These are phyloP conservation scores for Heterobasidion occidentale DNA, from an alignment of 1,284 basidiomycete genomes.

Conservation along the genomic window DNA sequence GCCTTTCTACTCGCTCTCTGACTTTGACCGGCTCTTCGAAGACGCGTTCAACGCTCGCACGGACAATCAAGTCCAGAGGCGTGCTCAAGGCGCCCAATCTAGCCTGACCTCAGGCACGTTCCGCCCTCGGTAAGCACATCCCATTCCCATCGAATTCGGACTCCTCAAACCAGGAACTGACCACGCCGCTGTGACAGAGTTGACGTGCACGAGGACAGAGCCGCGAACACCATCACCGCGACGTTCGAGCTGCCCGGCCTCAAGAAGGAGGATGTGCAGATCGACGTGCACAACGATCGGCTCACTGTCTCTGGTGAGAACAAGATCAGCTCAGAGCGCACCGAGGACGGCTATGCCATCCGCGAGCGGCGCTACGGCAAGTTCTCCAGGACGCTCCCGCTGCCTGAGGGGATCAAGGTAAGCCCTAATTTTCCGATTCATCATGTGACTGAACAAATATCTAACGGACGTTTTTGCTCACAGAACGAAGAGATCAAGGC, in stretches of 20 bases:
- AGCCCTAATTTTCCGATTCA: neutral
- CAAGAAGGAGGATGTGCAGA: slow-evolving; percentile 13
- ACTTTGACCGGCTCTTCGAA: slow-evolving; percentile 5
- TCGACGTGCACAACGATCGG: slow-evolving; percentile 27
- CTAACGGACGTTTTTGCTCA: neutral
- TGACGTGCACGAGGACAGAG: slow-evolving; percentile 25
- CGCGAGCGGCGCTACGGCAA: slow-evolving; percentile 27
- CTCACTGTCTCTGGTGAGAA: slow-evolving; percentile 29
- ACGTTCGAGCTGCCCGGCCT: slow-evolving; percentile 34
- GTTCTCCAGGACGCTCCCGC: slow-evolving; percentile 25
- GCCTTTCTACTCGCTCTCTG: slow-evolving; percentile 3
- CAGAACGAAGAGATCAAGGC: slow-evolving; percentile 6
- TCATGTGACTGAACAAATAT: neutral
- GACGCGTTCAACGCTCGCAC: slow-evolving; percentile 4
- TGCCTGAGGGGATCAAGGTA: slow-evolving; percentile 30
- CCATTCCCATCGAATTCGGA: neutral
- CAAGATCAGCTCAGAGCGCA: slow-evolving; percentile 16
- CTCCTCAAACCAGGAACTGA: neutral
- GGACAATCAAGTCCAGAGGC: neutral
- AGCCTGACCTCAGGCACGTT: neutral
- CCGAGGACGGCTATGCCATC: slow-evolving; percentile 25
- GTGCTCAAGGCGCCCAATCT: neutral
- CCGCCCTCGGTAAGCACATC: neutral
- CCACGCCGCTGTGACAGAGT: slow-evolving; percentile 13
- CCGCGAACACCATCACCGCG: slow-evolving; percentile 27